These are phyloP conservation scores for Psilocybe cyanescens DNA, from an alignment of 768 basidiomycete species.

Conservation along the genomic window DNA sequence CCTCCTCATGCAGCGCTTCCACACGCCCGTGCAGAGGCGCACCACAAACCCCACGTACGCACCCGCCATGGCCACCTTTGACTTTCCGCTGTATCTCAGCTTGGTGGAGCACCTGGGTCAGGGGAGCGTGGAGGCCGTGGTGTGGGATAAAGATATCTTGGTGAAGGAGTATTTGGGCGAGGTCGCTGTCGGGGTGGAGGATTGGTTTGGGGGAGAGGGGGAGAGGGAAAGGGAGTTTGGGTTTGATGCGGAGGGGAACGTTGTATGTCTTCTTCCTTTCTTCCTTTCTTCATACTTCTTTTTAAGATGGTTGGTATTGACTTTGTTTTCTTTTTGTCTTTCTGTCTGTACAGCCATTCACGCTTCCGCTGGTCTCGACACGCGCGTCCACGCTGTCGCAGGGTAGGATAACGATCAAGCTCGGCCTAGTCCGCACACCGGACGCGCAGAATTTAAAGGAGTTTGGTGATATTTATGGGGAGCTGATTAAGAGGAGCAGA, in stretches of 20 bases:
- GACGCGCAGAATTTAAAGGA: conserved; percentile 42
- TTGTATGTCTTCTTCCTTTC: conserved; percentile 44
- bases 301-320: too few relatives aligned
- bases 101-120: conserved; percentile 46
- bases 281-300: neutral
- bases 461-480: conserved; percentile 28
- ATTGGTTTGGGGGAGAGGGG: conserved; percentile 37
- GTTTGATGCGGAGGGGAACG: conserved; percentile 41
- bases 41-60: conserved; percentile 69
- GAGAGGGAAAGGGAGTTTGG: conserved; percentile 12
- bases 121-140: conserved; percentile 72
- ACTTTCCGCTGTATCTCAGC: conserved; percentile 38
- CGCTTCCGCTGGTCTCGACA: conserved; percentile 43
- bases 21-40: conserved; percentile 79
- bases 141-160: conserved; percentile 46
- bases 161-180: too few relatives aligned
- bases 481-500: too few relatives aligned
- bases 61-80: conserved; percentile 78
- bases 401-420: conserved; percentile 24
- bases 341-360: conserved; percentile 18
- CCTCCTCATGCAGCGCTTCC: conserved; percentile 57
- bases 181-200: too few relatives aligned
- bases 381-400: conserved; percentile 41
- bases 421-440: conserved; percentile 42
- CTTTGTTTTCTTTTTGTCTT: conserved; percentile 5